Evolutionary conservation across 1,284 basidiomycete species (phyloP).

Genomic region (Ceratobasidium papillatum): DNA sequence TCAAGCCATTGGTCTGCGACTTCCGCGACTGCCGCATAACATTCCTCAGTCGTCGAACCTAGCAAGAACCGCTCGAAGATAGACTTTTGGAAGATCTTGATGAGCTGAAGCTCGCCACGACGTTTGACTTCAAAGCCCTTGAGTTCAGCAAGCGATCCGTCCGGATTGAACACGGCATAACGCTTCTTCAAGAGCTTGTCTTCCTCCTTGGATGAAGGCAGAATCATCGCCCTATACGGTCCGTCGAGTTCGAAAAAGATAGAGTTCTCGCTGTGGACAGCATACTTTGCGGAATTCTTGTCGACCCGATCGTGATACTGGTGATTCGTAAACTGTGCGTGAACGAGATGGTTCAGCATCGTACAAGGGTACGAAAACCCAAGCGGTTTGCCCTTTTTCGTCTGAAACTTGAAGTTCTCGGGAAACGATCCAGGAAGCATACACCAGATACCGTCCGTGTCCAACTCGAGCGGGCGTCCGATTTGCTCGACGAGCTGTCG

Average conservation of each 20-base stretch:
- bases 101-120: slow-evolving; percentile 95
- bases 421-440: slow-evolving; percentile 99
- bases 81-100: slow-evolving; percentile 99
- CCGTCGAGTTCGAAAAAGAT: slow-evolving; percentile 99
- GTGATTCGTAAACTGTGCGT: slow-evolving; percentile 96
- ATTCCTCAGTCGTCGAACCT: slow-evolving; percentile 92
- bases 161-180: slow-evolving; percentile 99
- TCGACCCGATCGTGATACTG: slow-evolving; percentile 94
- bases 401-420: slow-evolving; percentile 96
- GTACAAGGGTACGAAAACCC: slow-evolving; percentile 98
- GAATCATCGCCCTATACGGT: slow-evolving; percentile 98
- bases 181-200: slow-evolving; percentile 99
- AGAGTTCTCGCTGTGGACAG: slow-evolving; percentile 95
- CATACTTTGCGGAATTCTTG: slow-evolving; percentile 83
- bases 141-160: slow-evolving; percentile 95
- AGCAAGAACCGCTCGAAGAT: slow-evolving; percentile 98
- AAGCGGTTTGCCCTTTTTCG: slow-evolving; percentile 87
- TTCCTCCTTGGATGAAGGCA: slow-evolving; percentile 99
- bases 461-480: slow-evolving; percentile 94
- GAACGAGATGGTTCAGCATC: slow-evolving; percentile 98
- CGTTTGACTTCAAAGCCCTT: slow-evolving; percentile 99
- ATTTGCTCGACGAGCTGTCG: slow-evolving; percentile 97
- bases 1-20: slow-evolving; percentile 99
- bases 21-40: slow-evolving; percentile 92
- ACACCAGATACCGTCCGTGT: slow-evolving; percentile 99